phyloP scores from a whole-genome alignment of 2,329 filamentous ascomycete genomes.

The Lachnellula willkommii region DNA sequence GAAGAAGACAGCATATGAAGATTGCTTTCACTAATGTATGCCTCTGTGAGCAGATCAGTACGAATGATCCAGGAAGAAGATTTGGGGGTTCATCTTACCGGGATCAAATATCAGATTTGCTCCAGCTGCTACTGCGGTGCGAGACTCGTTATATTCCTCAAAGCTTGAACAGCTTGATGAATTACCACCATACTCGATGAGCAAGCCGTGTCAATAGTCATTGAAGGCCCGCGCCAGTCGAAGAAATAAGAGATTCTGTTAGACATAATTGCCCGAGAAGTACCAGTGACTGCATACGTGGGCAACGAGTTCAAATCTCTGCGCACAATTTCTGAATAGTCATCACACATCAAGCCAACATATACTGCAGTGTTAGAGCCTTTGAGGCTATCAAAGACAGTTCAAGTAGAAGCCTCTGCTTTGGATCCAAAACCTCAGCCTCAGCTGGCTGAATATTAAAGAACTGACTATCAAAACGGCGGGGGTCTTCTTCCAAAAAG shows the following conservation, averaged over 20 bases:
- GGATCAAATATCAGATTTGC: slow-evolving; percentile 20
- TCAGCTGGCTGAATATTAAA: slow-evolving; percentile 28
- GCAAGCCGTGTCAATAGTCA: slow-evolving; percentile 39
- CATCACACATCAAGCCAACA: slow-evolving; percentile 31
- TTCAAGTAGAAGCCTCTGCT: slow-evolving; percentile 24
- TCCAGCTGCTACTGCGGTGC: slow-evolving; percentile 18
- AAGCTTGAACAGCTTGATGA: slow-evolving; percentile 25
- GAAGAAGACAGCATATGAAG: slow-evolving; percentile 33
- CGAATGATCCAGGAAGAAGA: background rate
- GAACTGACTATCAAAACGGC: slow-evolving; percentile 35
- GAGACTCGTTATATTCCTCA: slow-evolving; percentile 12
- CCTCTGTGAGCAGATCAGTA: background rate
- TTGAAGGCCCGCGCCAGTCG: slow-evolving; percentile 34
- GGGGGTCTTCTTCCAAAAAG: slow-evolving; percentile 34
- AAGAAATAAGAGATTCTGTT: slow-evolving; percentile 41
- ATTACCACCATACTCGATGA: slow-evolving; percentile 34
- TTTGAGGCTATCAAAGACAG: slow-evolving; percentile 21
- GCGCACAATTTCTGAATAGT: slow-evolving; percentile 19
- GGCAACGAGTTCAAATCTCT: slow-evolving; percentile 34
- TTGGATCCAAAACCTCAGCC: slow-evolving; percentile 25
- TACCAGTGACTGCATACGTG: slow-evolving; percentile 32
- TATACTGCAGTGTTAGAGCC: slow-evolving; percentile 26
- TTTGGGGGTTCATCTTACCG: slow-evolving; percentile 24
- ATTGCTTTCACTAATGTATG: slow-evolving; percentile 35
- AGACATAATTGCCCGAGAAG: slow-evolving; percentile 30